Evolutionary conservation across 768 basidiomycete genomes (phyloP).

Genomic region (Lentinula detonsa): DNA sequence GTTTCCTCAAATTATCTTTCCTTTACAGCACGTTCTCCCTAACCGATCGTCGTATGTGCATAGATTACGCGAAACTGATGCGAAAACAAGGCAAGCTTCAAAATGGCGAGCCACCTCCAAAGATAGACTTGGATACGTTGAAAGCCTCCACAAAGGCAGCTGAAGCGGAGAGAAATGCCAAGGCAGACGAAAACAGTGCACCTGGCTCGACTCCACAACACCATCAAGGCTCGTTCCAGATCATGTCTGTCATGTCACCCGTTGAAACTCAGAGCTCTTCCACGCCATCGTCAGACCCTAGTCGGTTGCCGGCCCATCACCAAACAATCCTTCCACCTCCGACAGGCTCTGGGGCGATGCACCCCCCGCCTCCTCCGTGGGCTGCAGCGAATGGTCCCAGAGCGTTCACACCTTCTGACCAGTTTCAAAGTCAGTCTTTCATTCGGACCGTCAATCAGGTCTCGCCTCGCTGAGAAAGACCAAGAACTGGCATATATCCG

Average conservation of each 20-base stretch:
- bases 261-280: constrained; percentile 13
- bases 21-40: not conserved
- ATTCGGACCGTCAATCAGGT: constrained; percentile 34
- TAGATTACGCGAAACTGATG: constrained; percentile 81
- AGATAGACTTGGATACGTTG: constrained; percentile 71
- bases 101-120: constrained; percentile 38
- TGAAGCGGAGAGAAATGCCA: constrained; percentile 32
- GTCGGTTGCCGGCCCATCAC: constrained; percentile 16
- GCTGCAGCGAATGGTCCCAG: constrained; percentile 14
- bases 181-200: constrained; percentile 4
- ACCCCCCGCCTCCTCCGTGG: constrained; percentile 17
- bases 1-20: constrained; percentile 20
- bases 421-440: constrained; percentile 40
- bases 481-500: not conserved
- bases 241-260: constrained; percentile 29
- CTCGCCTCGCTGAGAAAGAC: constrained; percentile 15
- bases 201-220: constrained; percentile 19
- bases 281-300: constrained; percentile 6
- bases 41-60: not conserved
- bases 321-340: constrained; percentile 7
- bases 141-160: constrained; percentile 66
- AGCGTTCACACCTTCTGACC: constrained; percentile 19
- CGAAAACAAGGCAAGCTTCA: constrained; percentile 52
- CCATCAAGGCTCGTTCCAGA: constrained; percentile 60
- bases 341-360: constrained; percentile 3